Evolutionary conservation across 2,329 filamentous ascomycete species (phyloP).

Genomic region (Rutstroemia sydowiana): DNA sequence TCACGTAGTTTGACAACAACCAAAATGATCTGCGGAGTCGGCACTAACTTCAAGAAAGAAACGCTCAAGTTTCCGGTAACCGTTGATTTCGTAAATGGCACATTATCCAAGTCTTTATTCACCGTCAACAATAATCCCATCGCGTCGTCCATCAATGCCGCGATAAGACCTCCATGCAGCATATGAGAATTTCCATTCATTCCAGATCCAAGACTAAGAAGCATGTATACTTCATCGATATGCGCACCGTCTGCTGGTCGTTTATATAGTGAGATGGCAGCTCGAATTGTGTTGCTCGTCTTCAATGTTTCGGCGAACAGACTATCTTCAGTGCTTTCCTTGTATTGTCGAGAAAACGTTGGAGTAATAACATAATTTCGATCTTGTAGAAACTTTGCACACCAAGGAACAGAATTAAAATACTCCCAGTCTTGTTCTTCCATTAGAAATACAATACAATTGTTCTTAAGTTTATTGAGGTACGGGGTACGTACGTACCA

Average conservation of each 20-base stretch:
- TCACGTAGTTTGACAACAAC: slow-evolving; percentile 37
- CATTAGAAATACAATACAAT: slow-evolving; percentile 8
- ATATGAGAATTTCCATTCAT: slow-evolving; percentile 47
- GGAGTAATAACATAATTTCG: slow-evolving; percentile 35
- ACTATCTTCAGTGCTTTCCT: slow-evolving; percentile 39
- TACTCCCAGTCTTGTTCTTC: slow-evolving; percentile 20
- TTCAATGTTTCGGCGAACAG: slow-evolving; percentile 47
- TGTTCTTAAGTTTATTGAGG: no score
- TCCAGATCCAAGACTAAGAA: slow-evolving; percentile 38
- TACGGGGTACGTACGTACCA: no score
- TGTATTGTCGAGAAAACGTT: slow-evolving; percentile 33
- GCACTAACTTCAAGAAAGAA: slow-evolving; percentile 43
- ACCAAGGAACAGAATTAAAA: slow-evolving; percentile 42
- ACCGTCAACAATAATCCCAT: slow-evolving; percentile 42
- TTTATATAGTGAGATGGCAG: slow-evolving; percentile 38
- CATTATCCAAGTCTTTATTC: slow-evolving; percentile 17
- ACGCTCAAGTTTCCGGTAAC: slow-evolving; percentile 48
- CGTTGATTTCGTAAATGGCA: slow-evolving; percentile 15
- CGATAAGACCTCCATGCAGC: slow-evolving; percentile 51
- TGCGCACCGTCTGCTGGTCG: slow-evolving; percentile 20
- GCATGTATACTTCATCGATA: slow-evolving; percentile 15
- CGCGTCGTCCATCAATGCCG: slow-evolving; percentile 51
- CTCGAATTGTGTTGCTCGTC: slow-evolving; percentile 40
- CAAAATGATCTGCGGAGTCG: slow-evolving; percentile 40
- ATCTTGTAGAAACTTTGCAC: slow-evolving; percentile 35